phyloP scores from a whole-genome alignment of 805 yeast genomes.

The Ogataea nitratoaversa region DNA sequence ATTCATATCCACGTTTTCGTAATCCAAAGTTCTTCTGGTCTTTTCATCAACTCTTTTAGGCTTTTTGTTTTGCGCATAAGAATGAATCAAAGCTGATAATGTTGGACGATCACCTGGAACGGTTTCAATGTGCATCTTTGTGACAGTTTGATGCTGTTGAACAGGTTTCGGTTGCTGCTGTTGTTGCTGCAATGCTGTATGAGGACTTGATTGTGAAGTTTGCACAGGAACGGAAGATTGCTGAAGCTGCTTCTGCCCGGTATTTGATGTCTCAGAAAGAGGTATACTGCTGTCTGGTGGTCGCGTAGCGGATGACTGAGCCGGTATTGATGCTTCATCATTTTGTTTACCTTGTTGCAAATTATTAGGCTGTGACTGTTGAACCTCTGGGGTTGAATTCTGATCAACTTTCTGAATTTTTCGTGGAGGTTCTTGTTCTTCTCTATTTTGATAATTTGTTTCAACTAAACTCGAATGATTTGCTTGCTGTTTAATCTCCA shows the following conservation, averaged over 20 bases:
- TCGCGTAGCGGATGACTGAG: not conserved
- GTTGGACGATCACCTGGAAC: slow-evolving; percentile 26
- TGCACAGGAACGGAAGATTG: not conserved
- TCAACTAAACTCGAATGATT: too few relatives aligned
- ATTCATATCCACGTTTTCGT: slow-evolving; percentile 37
- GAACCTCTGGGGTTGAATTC: not conserved
- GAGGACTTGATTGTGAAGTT: not conserved
- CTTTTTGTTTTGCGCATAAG: slow-evolving; percentile 18
- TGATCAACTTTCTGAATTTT: not conserved
- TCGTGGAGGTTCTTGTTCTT: not conserved
- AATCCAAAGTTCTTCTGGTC: slow-evolving; percentile 29
- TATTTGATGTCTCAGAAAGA: not conserved
- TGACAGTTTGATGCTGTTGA: slow-evolving; percentile 1
- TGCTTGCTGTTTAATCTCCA: too few relatives aligned
- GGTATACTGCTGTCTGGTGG: not conserved
- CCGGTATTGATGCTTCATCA: not conserved
- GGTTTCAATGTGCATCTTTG: slow-evolving; percentile 14
- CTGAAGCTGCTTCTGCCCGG: not conserved
- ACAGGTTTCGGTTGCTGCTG: slow-evolving; percentile 1
- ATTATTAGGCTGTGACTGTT: not conserved
- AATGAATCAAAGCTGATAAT: slow-evolving; percentile 26
- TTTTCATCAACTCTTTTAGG: slow-evolving; percentile 28
- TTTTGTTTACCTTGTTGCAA: too few relatives aligned
- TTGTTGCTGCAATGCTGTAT: slow-evolving; percentile 1
- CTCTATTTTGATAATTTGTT: not conserved